phyloP scores from a whole-genome alignment of 768 basidiomycete genomes.

The Gloeostereum incarnatum region DNA sequence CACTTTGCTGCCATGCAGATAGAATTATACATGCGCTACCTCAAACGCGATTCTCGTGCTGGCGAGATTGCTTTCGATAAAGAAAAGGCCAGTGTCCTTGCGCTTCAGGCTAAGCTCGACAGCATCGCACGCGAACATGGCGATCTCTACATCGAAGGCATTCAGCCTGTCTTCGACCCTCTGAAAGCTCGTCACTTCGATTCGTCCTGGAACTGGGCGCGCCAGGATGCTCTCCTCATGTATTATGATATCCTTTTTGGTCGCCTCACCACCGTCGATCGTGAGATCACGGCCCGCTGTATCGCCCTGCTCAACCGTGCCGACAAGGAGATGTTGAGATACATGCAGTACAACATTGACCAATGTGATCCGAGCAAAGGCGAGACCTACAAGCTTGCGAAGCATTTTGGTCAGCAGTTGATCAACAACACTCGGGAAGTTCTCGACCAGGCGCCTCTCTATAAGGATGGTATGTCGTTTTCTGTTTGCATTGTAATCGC shows the following conservation, averaged over 20 bases:
- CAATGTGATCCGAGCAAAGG: slow-evolving; percentile 73
- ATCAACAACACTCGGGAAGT: slow-evolving; percentile 90
- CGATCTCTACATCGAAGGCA: slow-evolving; percentile 87
- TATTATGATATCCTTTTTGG: slow-evolving; percentile 99
- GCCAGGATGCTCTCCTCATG: slow-evolving; percentile 94
- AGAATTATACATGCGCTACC: slow-evolving; percentile 95
- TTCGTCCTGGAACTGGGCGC: slow-evolving; percentile 99
- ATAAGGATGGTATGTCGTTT: slow-evolving; percentile 80
- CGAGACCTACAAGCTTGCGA: slow-evolving; percentile 90
- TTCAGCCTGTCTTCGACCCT: slow-evolving; percentile 90
- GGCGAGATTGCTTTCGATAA: slow-evolving; percentile 86
- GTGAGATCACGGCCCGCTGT: slow-evolving; percentile 94
- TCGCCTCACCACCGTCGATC: slow-evolving; percentile 86
- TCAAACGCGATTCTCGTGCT: slow-evolving; percentile 85
- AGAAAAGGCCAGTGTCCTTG: slow-evolving; percentile 65
- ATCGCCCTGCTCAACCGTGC: slow-evolving; percentile 97
- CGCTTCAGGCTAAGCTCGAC: slow-evolving; percentile 82
- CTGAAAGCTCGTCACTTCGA: slow-evolving; percentile 98
- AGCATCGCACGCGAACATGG: slow-evolving; percentile 89
- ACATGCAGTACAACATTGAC: slow-evolving; percentile 96
- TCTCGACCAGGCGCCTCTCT: slow-evolving; percentile 75
- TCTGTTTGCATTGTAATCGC: background rate
- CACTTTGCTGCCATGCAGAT: slow-evolving; percentile 89
- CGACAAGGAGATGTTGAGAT: slow-evolving; percentile 82
- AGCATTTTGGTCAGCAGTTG: slow-evolving; percentile 93